Conservation (phyloP, 495 filamentous ascomycete species). For the Lindgomyces ingoldianus region DNA sequence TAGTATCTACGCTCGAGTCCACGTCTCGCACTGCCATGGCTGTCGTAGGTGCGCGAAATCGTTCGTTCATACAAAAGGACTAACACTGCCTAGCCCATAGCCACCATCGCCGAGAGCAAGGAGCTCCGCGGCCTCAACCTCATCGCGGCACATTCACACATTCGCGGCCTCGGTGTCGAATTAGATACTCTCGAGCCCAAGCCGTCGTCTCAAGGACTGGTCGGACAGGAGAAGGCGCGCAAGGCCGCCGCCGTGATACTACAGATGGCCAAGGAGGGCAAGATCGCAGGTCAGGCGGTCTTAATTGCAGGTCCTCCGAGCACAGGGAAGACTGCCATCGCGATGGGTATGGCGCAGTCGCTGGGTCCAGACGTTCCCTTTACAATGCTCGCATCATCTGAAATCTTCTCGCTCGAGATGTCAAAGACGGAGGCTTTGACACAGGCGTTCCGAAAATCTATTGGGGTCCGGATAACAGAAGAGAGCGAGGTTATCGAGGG, state of each 20-base stretch:
- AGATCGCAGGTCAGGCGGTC: slow-evolving; percentile 93
- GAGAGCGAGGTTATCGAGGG: slow-evolving; percentile 99
- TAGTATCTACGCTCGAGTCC: too few species aligned
- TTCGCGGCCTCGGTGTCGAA: slow-evolving; percentile 92
- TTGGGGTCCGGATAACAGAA: slow-evolving; percentile 95
- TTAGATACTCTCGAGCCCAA: slow-evolving; percentile 85
- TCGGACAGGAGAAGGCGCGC: slow-evolving; percentile 92
- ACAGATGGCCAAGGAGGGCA: slow-evolving; percentile 97
- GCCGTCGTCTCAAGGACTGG: slow-evolving; percentile 86
- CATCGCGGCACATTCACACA: slow-evolving; percentile 97
- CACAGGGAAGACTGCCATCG: slow-evolving; percentile 97
- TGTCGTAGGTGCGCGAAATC: slow-evolving; percentile 16
- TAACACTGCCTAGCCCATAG: slow-evolving; percentile 67
- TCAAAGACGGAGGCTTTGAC: slow-evolving; percentile 97
- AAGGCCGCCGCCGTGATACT: slow-evolving; percentile 94
- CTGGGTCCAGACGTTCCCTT: slow-evolving; percentile 93
- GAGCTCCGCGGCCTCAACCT: slow-evolving; percentile 93
- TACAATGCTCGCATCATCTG: slow-evolving; percentile 89
- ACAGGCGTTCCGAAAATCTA: slow-evolving; percentile 95
- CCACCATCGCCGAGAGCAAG: slow-evolving; percentile 90
- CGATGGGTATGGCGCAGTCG: slow-evolving; percentile 98
- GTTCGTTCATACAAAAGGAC: too few species aligned
- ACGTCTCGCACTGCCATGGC: slow-evolving; percentile 20
- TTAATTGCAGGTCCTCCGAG: slow-evolving; percentile 95
- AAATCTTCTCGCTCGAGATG: slow-evolving; percentile 99